Conservation (phyloP, 2,329 filamentous ascomycete genomes). For the Colletotrichum sp. region DNA sequence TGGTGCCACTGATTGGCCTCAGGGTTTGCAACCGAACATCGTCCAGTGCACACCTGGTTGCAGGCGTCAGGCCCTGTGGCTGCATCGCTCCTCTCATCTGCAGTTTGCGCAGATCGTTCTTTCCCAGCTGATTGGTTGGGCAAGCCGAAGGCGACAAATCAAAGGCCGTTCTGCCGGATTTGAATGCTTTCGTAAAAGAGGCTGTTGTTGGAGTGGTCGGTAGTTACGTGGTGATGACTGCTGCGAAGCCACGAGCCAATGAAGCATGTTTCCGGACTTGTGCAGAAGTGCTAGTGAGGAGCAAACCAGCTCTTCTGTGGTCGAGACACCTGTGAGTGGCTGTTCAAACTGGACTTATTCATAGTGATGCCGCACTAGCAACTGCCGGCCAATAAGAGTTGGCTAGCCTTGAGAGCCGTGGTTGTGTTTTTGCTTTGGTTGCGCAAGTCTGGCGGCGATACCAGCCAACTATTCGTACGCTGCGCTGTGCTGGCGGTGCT, state of each 20-base stretch:
- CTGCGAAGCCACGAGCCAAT: background rate
- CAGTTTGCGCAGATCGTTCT: background rate
- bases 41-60: background rate
- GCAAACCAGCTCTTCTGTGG: background rate
- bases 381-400: background rate
- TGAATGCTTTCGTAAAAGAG: constrained; percentile 12
- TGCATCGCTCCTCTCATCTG: constrained; percentile 7
- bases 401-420: background rate
- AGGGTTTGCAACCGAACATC: background rate
- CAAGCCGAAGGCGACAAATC: background rate
- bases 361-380: background rate
- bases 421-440: background rate
- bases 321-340: background rate
- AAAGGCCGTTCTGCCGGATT: background rate
- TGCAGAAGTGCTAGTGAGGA: background rate
- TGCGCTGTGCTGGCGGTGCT: background rate
- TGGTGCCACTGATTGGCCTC: constrained; percentile 2
- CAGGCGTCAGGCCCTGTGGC: constrained; percentile 7
- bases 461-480: background rate
- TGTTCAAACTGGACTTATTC: background rate
- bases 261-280: background rate
- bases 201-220: background rate
- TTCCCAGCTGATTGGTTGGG: background rate
- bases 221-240: background rate
- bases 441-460: background rate